A percentile compares a stretch with the other conserved stretches of the same genome.
Conservation (phyloP, 2,329 filamentous ascomycete genomes). For the Ophiostoma australiae region DNA sequence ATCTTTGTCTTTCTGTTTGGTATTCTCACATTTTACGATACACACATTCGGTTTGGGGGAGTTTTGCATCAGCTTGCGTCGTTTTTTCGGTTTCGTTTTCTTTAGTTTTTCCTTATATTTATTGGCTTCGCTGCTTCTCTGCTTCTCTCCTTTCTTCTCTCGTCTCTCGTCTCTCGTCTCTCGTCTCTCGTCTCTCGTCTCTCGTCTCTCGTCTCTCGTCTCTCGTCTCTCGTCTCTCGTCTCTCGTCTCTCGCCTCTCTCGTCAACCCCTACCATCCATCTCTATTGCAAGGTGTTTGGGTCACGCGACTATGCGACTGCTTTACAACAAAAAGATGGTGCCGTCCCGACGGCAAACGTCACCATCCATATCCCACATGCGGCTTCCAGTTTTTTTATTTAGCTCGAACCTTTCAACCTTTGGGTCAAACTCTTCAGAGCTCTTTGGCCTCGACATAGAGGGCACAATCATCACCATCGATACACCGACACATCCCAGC, state of each 20-base stretch:
- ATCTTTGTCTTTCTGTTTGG: constrained; percentile 7
- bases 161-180: constrained; percentile 1
- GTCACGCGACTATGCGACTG: background rate
- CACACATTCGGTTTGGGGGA: constrained; percentile 12
- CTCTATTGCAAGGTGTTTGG: constrained; percentile 3
- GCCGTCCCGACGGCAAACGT: background rate
- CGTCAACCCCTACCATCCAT: background rate
- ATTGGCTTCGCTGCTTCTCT: background rate
- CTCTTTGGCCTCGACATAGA: background rate
- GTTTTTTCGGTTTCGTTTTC: background rate
- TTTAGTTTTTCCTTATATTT: background rate
- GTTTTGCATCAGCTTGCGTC: constrained; percentile 13
- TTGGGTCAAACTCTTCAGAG: background rate
- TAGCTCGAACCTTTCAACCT: background rate
- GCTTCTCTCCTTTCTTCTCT: background rate
- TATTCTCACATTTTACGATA: constrained; percentile 15
- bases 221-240: constrained; percentile 11
- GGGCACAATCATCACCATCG: background rate
- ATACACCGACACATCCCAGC: background rate
- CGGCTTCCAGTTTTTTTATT: background rate
- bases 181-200: constrained; percentile 7
- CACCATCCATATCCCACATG: background rate
- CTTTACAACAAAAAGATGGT: constrained; percentile 7
- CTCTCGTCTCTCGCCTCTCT: background rate
- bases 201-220: constrained; percentile 12